Evolutionary conservation across 257 asterid genomes (phyloP), one percentile per base, ranked within the genome.

Genomic region (Solanum paucissectum): DNA sequence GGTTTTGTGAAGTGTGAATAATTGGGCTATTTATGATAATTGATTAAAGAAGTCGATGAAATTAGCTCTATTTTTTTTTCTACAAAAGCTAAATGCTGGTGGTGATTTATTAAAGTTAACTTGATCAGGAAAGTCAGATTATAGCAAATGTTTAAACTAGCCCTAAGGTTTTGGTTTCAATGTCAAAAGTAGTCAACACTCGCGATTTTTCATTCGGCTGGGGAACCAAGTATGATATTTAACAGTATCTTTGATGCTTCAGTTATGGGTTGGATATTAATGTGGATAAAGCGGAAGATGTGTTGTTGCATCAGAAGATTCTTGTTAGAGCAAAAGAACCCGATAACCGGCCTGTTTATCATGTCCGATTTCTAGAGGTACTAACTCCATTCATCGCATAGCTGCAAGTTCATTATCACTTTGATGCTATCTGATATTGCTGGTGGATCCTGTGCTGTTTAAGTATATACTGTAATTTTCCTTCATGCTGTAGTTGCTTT

Each of bases 231-330:
- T 58, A 21, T 58, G 66, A 58, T 58, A 58, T 58, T 44, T 79
- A 46, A 79, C 40, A 27, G 27, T 44, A 46, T 79, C 69, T 49
- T 82, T 82, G 86, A 82, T 49, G 44, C 86, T 84, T 46, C 91
- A 97, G 99, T 91, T 97, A 95, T 90, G 94, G 91, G 44, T 90
- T 94, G 90, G 98, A 97, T 92, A 92, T 95, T 83, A 94, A 95
- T 89, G 88, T 95, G 94, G 98, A 94, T 83, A 93, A 93, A 92
- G 98, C 90, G 86, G 98, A 97, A 92, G 98, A 95, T 85, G 99
- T 95, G 79, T 87, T 95, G 92, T 87, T 97, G 88, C 99, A 97
- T 89, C 97, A 90, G 79, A 93, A 91, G 90, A 95, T 95, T 93
- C 98, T 97, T 60, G 90, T 94, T 9, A 87, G 72, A 90, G 99